Percentiles rank a stretch among this genome's conserved stretches.
phyloP scores from a whole-genome alignment of 768 basidiomycete species.

The Plicaturopsis crispa region DNA sequence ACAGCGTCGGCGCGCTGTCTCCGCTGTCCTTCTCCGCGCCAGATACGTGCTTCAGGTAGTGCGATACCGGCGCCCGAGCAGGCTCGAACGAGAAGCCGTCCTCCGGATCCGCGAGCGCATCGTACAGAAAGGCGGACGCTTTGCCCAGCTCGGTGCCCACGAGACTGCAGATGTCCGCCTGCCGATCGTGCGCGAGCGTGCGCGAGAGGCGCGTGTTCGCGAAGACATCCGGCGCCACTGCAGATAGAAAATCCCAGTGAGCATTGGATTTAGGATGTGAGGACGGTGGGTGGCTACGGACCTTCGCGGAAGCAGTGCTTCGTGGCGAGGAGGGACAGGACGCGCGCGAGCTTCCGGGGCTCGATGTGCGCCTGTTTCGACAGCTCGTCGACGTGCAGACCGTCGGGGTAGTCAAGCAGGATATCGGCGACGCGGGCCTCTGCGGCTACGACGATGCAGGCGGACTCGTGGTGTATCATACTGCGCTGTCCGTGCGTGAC shows the following conservation, averaged over 20 bases:
- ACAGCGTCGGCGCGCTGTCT: too few species aligned
- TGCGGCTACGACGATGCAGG: neutral
- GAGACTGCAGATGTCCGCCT: slow-evolving; percentile 8
- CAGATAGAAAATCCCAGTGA: neutral
- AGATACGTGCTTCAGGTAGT: slow-evolving; percentile 10
- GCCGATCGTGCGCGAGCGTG: slow-evolving; percentile 16
- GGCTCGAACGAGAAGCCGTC: slow-evolving; percentile 13
- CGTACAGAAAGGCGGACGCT: slow-evolving; percentile 16
- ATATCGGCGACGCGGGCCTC: slow-evolving; percentile 14
- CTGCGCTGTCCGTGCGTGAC: neutral
- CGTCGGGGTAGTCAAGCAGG: slow-evolving; percentile 18
- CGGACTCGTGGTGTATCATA: neutral
- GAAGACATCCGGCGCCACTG: slow-evolving; percentile 23
- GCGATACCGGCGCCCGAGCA: slow-evolving; percentile 14
- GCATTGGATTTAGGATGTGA: neutral
- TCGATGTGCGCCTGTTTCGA: slow-evolving; percentile 14
- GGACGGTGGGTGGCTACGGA: slow-evolving; percentile 1
- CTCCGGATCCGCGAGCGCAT: slow-evolving; percentile 18
- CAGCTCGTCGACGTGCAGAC: slow-evolving; percentile 21
- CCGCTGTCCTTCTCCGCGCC: too few species aligned
- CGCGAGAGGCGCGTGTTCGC: slow-evolving; percentile 27
- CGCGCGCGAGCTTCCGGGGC: slow-evolving; percentile 19
- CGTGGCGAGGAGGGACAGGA: slow-evolving; percentile 21
- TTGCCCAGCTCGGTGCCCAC: slow-evolving; percentile 8
- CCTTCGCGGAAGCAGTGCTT: slow-evolving; percentile 25